A percentile compares a stretch with the other conserved stretches of the same genome.
Conservation (phyloP, 2,329 filamentous ascomycete genomes). For the Fusarium sp. region DNA sequence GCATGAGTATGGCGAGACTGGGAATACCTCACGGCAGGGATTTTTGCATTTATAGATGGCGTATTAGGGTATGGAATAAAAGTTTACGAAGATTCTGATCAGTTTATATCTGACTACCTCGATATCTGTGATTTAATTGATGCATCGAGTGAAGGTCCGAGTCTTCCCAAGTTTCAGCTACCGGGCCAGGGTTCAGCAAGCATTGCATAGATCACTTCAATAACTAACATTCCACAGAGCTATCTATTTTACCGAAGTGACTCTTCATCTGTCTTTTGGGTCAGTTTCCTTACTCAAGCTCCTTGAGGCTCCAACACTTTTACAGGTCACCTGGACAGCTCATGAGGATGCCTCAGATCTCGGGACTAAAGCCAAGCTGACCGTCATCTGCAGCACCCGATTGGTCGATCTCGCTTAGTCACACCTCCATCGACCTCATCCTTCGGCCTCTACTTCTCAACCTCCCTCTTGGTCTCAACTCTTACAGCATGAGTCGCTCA, state of each 20-base stretch:
- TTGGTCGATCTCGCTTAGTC: constrained; percentile 47
- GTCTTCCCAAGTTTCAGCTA: not conserved
- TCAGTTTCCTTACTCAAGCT: too few relatives aligned
- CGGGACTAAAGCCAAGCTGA: constrained; percentile 20
- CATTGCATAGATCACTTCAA: too few relatives aligned
- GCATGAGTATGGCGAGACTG: constrained; percentile 16
- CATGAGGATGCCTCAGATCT: constrained; percentile 34
- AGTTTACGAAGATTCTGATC: constrained; percentile 13
- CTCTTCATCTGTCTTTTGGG: too few relatives aligned
- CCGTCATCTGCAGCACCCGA: constrained; percentile 20
- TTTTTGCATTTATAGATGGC: constrained; percentile 44
- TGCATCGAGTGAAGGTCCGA: not conserved
- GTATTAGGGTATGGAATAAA: constrained; percentile 37
- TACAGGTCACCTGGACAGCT: constrained; percentile 19
- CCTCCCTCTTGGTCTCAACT: constrained; percentile 1
- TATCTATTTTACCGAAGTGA: too few relatives aligned
- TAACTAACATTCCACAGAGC: too few relatives aligned
- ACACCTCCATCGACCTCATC: constrained; percentile 23
- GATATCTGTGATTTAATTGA: not conserved
- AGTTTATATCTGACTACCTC: not conserved
- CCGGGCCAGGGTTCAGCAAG: too few relatives aligned
- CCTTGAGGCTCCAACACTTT: not conserved
- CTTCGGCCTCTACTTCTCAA: constrained; percentile 11
- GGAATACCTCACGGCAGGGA: constrained; percentile 40
- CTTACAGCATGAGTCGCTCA: constrained; percentile 51